Evolutionary conservation across 495 filamentous ascomycete species (phyloP), one percentile per base, ranked within the genome.

Genomic region (Penicillium argentinense): DNA sequence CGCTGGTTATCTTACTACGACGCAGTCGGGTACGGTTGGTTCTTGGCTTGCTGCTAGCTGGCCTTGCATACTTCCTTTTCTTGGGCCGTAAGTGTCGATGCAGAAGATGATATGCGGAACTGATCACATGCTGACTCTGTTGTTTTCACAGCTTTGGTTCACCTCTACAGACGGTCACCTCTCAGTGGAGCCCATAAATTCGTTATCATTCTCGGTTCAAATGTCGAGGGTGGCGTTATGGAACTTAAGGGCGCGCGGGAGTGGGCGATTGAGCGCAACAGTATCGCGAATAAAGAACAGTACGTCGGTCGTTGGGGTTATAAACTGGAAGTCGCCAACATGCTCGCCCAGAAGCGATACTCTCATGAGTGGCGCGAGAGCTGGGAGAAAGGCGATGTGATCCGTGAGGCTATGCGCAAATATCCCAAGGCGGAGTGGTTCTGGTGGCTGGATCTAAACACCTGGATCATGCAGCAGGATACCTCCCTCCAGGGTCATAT

Each of bases 301-400:
- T 99, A 99, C 57, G 86, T 83, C 1, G 73, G 81, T 27, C 77
- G 78, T 54, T 97, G 95, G 95, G 93, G 93, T 2, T 97, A 99
- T 66, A 86, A 97, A 45, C 72, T 99, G 42, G 93, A 99, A 59
- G 84, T 97, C 47, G 90, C 95, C 47, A 95, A 99, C 57, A 91
- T 99, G 91, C 87, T 89, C 62, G 96, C 91, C 18, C 95, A 97
- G 81, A 97, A 96, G 68, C 81, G 91, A 23, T 99, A 99, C 63
- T 95, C 93, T 36, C 95, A 99, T 64, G 93, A 99, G 60, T 99
- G 93, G 93, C 79, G 93, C 58, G 93, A 99, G 68, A 92, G 91
- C 63, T 99, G 93, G 93, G 93, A 99, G 72, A 97, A 97, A 76
- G 91, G 95, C 42, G 93, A 99, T 62, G 86, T 89, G 34, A 86